A percentile compares a stretch with the other conserved stretches of the same genome.
These are phyloP conservation scores for Termitomyces sp. DNA, from an alignment of 768 basidiomycete species.

Conservation along the genomic window DNA sequence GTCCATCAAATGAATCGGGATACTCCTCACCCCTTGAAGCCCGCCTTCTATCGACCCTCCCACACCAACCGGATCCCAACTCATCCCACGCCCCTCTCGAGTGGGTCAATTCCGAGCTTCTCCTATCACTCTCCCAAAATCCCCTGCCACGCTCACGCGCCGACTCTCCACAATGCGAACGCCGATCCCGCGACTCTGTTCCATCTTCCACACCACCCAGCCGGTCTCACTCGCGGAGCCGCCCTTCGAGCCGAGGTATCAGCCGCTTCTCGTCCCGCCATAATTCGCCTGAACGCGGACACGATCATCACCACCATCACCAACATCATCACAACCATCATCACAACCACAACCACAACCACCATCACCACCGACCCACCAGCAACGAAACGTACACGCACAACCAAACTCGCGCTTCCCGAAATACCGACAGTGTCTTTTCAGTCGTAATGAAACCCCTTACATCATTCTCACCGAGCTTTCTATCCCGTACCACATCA, in stretches of 20 bases:
- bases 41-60: conserved; percentile 35
- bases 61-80: conserved; percentile 41
- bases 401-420: conserved; percentile 39
- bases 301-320: neutral
- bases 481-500: conserved; percentile 18
- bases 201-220: conserved; percentile 20
- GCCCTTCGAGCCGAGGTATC: conserved; percentile 5
- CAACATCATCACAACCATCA: conserved; percentile 10
- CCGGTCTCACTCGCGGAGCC: conserved; percentile 18
- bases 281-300: conserved; percentile 50
- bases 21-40: conserved; percentile 35
- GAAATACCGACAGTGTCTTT: conserved; percentile 47
- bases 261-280: conserved; percentile 36
- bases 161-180: conserved; percentile 10
- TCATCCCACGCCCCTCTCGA: conserved; percentile 47
- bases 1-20: conserved; percentile 23
- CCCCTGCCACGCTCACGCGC: conserved; percentile 25
- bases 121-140: conserved; percentile 53
- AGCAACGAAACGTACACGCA: conserved; percentile 49
- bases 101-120: conserved; percentile 83
- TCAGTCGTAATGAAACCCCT: conserved; percentile 62
- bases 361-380: conserved; percentile 9
- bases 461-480: conserved; percentile 40
- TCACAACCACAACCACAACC: conserved; percentile 7
- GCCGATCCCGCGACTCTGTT: conserved; percentile 6